These are phyloP conservation scores for Saccharomyces hybrid DNA, from an alignment of 1,139 yeast species.

Conservation along the genomic window DNA sequence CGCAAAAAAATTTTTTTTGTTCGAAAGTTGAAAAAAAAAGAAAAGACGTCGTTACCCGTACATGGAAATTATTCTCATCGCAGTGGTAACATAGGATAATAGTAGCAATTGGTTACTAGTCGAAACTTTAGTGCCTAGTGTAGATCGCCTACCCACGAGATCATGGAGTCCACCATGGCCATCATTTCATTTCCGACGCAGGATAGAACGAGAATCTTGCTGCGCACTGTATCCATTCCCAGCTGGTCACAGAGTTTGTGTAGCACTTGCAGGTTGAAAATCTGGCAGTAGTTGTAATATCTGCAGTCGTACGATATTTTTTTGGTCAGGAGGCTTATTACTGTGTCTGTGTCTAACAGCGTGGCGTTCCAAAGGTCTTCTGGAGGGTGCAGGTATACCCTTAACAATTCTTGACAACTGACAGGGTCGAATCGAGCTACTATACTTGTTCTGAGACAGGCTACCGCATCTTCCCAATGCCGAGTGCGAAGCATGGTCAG, in stretches of 20 bases:
- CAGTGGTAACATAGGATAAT: background rate
- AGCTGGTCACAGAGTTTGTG: constrained; percentile 25
- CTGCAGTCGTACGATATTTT: constrained; percentile 35
- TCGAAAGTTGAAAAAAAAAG: background rate
- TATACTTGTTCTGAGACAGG: constrained; percentile 69
- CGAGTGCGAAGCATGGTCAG: constrained; percentile 70
- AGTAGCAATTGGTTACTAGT: background rate
- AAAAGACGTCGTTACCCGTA: background rate
- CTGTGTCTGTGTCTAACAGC: constrained; percentile 27
- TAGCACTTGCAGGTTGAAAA: constrained; percentile 29
- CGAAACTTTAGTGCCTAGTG: background rate
- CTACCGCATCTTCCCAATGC: constrained; percentile 71
- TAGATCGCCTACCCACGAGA: constrained; percentile 19
- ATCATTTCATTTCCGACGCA: constrained; percentile 19
- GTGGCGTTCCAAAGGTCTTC: constrained; percentile 16
- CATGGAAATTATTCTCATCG: background rate
- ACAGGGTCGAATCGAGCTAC: constrained; percentile 66
- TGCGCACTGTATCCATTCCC: constrained; percentile 32
- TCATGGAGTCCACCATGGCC: constrained; percentile 19
- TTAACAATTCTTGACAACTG: constrained; percentile 35
- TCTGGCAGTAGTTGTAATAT: constrained; percentile 34
- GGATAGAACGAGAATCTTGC: constrained; percentile 29
- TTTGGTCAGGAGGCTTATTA: constrained; percentile 29
- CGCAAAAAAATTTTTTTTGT: background rate
- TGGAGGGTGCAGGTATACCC: constrained; percentile 24